Percentiles rank a stretch among this genome's conserved stretches.
phyloP scores from a whole-genome alignment of 75 land plant genomes.

The Chamaecyparis obtusa region DNA sequence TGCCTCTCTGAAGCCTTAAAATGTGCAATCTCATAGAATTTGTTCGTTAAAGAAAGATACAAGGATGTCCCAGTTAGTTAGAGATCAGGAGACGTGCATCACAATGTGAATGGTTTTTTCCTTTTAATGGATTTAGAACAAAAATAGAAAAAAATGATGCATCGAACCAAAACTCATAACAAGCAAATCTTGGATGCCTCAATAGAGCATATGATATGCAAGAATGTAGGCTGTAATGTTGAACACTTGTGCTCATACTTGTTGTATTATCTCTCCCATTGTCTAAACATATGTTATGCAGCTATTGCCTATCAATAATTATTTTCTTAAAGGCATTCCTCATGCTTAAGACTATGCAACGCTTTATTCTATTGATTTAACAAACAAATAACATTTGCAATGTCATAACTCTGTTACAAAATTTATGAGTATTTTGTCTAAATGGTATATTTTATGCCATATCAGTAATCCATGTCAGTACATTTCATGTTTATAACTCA shows the following conservation, averaged over 20 bases:
- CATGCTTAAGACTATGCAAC: not conserved
- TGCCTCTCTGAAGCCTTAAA: not conserved
- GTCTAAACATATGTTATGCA: not conserved
- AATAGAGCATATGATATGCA: not conserved
- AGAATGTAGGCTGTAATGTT: not conserved
- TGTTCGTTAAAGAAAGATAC: not conserved
- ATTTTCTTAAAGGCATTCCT: not conserved
- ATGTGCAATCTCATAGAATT: not conserved
- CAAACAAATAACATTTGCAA: conserved; percentile 1
- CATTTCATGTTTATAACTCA: not conserved
- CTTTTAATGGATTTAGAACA: not conserved
- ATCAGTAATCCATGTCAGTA: not conserved
- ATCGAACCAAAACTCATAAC: not conserved
- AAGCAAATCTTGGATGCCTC: not conserved
- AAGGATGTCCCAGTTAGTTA: not conserved
- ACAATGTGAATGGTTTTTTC: not conserved
- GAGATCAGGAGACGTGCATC: not conserved
- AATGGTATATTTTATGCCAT: not conserved
- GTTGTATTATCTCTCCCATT: not conserved
- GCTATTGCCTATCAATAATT: not conserved
- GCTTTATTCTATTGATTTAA: not conserved
- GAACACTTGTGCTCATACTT: not conserved
- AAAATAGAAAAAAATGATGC: not conserved
- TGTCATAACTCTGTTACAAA: not conserved
- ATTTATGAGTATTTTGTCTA: not conserved